Conservation (phyloP, 805 yeast species). For the Alloascoidea africana region DNA sequence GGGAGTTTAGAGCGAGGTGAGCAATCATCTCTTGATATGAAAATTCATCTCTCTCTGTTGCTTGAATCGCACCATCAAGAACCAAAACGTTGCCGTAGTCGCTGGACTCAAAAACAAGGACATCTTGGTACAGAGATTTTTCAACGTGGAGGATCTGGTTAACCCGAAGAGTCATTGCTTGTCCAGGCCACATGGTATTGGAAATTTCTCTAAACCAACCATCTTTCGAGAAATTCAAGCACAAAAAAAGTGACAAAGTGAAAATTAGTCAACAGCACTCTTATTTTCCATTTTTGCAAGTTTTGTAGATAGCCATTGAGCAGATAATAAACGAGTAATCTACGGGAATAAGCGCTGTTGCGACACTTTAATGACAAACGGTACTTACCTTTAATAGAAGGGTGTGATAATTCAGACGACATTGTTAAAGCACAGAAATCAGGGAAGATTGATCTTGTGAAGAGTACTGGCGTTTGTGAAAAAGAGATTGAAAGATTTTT, state of each 20-base stretch:
- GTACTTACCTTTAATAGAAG: conserved; percentile 11
- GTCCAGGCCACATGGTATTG: conserved; percentile 98
- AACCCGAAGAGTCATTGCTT: conserved; percentile 86
- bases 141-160: conserved; percentile 77
- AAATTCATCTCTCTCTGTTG: conserved; percentile 93
- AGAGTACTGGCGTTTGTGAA: too few species aligned
- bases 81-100: conserved; percentile 93
- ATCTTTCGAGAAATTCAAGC: conserved; percentile 24
- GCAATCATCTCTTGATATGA: conserved; percentile 98
- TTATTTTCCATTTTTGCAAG: conserved; percentile 1
- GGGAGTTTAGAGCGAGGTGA: conserved; percentile 83
- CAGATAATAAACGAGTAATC: background rate
- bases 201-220: conserved; percentile 97
- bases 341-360: background rate
- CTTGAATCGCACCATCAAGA: conserved; percentile 89
- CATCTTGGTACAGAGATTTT: conserved; percentile 85
- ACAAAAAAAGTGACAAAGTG: conserved; percentile 7
- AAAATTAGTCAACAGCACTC: background rate
- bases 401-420: conserved; percentile 11
- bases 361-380: background rate
- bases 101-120: conserved; percentile 81
- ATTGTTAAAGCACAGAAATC: too few species aligned
- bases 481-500: too few species aligned
- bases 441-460: too few species aligned
- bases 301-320: background rate